phyloP scores from a whole-genome alignment of 495 filamentous ascomycete genomes.

The Margaritispora aquatica region DNA sequence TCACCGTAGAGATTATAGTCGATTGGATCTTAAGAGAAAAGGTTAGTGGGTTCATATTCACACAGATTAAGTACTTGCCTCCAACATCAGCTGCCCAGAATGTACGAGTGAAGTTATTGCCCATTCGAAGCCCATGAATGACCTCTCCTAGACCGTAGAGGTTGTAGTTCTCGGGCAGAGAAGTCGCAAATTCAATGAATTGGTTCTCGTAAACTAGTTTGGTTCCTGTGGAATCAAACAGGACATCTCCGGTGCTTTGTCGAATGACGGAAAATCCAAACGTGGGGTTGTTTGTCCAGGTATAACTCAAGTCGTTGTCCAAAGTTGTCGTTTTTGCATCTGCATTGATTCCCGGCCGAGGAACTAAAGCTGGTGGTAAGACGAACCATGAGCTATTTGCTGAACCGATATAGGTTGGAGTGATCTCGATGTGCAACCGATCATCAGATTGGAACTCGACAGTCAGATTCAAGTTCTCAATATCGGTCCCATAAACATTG shows the following conservation, averaged over 20 bases:
- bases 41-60: too few species aligned
- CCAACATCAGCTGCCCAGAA: conserved; percentile 63
- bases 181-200: conserved; percentile 69
- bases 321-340: conserved; percentile 25
- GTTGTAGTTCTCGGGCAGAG: conserved; percentile 64
- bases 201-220: conserved; percentile 73
- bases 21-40: too few species aligned
- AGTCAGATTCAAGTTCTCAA: conserved; percentile 54
- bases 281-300: conserved; percentile 55
- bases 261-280: conserved; percentile 71
- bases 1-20: conserved; percentile 75
- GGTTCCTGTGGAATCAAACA: conserved; percentile 69
- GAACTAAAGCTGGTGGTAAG: conserved; percentile 57
- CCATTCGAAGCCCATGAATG: conserved; percentile 65
- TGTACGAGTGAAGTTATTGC: conserved; percentile 66
- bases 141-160: conserved; percentile 83
- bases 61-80: too few species aligned
- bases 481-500: conserved; percentile 67
- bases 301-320: conserved; percentile 48
- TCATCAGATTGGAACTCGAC: conserved; percentile 68
- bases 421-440: conserved; percentile 73
- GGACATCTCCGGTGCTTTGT: conserved; percentile 52
- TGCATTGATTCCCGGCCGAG: conserved; percentile 44
- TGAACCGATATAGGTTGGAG: conserved; percentile 55
- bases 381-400: conserved; percentile 64